Evolutionary conservation across 305 asterid genomes (phyloP).

Genomic region (Fraxinus paxiana): DNA sequence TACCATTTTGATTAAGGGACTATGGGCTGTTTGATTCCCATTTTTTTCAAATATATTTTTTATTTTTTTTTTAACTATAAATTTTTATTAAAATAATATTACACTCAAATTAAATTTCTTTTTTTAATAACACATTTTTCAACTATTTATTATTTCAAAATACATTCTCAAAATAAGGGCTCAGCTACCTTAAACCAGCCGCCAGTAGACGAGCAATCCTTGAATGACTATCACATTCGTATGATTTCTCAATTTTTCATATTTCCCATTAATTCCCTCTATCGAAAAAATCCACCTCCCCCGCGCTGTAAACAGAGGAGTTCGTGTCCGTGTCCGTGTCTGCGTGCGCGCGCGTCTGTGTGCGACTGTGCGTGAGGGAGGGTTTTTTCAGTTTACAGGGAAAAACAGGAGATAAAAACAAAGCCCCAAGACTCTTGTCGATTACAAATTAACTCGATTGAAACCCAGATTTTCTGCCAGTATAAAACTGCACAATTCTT

Average conservation of each 20-base stretch:
- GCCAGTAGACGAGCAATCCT: background rate
- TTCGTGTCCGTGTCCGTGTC: constrained; percentile 11
- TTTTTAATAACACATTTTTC: too few species aligned
- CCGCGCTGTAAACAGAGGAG: constrained; percentile 22
- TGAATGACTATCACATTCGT: constrained; percentile 26
- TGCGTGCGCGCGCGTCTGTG: constrained; percentile 9
- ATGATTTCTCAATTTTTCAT: constrained; percentile 4
- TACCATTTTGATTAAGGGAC: too few species aligned
- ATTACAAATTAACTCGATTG: constrained; percentile 14
- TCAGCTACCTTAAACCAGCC: background rate
- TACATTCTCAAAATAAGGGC: too few species aligned
- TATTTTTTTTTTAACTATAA: too few species aligned
- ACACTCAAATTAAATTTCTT: too few species aligned
- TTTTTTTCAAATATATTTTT: too few species aligned
- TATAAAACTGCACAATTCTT: background rate
- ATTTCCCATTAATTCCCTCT: constrained; percentile 15
- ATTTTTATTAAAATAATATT: too few species aligned
- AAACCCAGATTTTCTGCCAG: background rate
- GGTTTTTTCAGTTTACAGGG: constrained; percentile 17
- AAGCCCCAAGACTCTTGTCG: background rate
- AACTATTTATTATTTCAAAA: too few species aligned
- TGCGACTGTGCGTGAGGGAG: background rate
- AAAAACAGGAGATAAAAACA: background rate
- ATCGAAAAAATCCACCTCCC: constrained; percentile 14
- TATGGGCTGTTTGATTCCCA: too few species aligned